phyloP scores from a whole-genome alignment of 2,329 filamentous ascomycete species.

The Emydomyces testavorans region DNA sequence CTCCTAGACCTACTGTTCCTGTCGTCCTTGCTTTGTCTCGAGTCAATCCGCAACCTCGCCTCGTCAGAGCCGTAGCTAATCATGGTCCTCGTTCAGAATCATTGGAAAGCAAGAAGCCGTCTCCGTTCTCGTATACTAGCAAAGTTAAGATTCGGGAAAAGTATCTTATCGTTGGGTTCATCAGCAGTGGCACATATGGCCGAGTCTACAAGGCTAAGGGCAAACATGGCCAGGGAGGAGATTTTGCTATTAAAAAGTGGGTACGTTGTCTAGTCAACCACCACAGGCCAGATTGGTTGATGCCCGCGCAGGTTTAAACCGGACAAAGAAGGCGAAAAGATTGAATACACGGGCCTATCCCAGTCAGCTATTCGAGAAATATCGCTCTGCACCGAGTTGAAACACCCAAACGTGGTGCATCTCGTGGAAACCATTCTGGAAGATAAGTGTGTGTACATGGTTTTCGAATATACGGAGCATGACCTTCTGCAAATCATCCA shows the following conservation, averaged over 20 bases:
- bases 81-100: slow-evolving; percentile 22
- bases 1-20: too few relatives aligned
- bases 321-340: slow-evolving; percentile 89
- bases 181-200: slow-evolving; percentile 94
- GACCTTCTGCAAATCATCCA: slow-evolving; percentile 96
- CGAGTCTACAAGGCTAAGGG: slow-evolving; percentile 91
- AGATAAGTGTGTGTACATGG: slow-evolving; percentile 99
- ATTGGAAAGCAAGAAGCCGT: slow-evolving; percentile 32
- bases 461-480: slow-evolving; percentile 97
- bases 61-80: neutral
- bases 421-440: slow-evolving; percentile 93
- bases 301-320: slow-evolving; percentile 59
- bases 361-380: slow-evolving; percentile 96
- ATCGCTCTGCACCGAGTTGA: slow-evolving; percentile 86
- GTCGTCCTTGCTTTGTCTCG: too few relatives aligned
- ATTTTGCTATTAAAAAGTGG: slow-evolving; percentile 97
- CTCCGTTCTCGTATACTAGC: slow-evolving; percentile 44
- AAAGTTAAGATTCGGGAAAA: slow-evolving; percentile 85
- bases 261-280: neutral
- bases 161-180: slow-evolving; percentile 96
- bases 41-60: too few relatives aligned
- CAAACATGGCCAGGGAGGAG: slow-evolving; percentile 59
- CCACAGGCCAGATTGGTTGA: neutral
- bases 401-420: slow-evolving; percentile 77
- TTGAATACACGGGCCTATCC: slow-evolving; percentile 94